Base-by-base conservation (phyloP, 805 yeast genomes). In the Peterozyma xylosa region DNA sequence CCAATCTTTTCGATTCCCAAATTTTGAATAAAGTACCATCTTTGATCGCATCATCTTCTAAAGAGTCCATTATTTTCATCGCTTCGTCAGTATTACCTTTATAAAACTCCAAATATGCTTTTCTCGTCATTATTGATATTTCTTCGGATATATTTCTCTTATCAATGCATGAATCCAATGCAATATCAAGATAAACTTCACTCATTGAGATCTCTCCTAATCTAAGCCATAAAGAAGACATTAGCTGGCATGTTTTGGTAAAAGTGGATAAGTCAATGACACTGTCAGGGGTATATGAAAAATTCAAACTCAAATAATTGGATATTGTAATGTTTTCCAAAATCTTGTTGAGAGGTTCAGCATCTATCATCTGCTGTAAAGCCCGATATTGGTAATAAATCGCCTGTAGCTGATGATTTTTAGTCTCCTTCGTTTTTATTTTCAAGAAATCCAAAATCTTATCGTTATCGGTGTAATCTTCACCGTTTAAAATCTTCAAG, bases 301-400 rank as follows among this genome's bases (percentile, higher is more conserved):
- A 76, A 50, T 73, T 74, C 17, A 83, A 56, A 0, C 83, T 65
- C 9, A 82, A 66, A 50, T 73, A 79, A 2, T 68, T 63, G 0
- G 86, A 76, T 50, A 79, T 78, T 13, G 74, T 68, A 9, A 78
- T 56, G 37, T 85, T 76, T 50, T 81, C 86, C 30, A 78, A 53
- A 11, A 76, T 69, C 6, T 59, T 59, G 9, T 59, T 55, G 37
- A 76, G 56, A 2, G 73, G 59, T 0, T 68, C 72, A 7, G 84
- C 81, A 50, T 71, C 75, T 38, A 74, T 56, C 59, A 82, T 64
- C 30, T 71, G 50, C 46, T 79, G 76, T 2, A 75, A 57, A 0
- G 84, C 76, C 52, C 84, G 88, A 48, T 78, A 78, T 50, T 80
- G 80, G 55, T 76, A 81, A 9, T 87, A 80, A 56, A 77, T 70